phyloP scores from a whole-genome alignment of 768 basidiomycete genomes.

The Amanita pallidorosea region DNA sequence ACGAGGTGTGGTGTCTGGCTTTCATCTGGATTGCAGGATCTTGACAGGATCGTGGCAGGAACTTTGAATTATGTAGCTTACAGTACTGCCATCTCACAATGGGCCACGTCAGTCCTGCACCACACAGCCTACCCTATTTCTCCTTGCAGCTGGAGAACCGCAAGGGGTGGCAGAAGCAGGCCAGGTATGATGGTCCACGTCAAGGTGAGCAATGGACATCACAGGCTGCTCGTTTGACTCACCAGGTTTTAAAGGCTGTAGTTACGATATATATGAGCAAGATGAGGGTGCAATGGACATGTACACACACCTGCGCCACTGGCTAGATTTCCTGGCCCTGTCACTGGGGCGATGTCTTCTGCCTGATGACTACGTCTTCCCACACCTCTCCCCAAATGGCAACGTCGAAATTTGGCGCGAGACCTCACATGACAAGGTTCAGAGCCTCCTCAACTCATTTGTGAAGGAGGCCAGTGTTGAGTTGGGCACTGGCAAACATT shows the following conservation, averaged over 20 bases:
- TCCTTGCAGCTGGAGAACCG: constrained; percentile 10
- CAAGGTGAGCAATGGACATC: background rate
- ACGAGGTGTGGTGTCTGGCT: background rate
- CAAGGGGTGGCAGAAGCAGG: constrained; percentile 20
- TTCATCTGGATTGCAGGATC: too few relatives aligned
- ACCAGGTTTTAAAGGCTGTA: constrained; percentile 13
- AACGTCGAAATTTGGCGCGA: background rate
- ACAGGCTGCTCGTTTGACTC: background rate
- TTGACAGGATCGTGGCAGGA: too few relatives aligned
- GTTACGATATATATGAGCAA: constrained; percentile 23
- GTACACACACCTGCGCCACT: constrained; percentile 15
- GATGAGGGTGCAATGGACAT: constrained; percentile 18
- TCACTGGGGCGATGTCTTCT: too few relatives aligned
- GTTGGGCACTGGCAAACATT: constrained; percentile 12
- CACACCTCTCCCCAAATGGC: constrained; percentile 17
- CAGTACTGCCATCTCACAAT: background rate
- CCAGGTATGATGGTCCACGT: constrained; percentile 8
- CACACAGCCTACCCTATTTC: constrained; percentile 10
- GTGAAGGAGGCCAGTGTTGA: constrained; percentile 12
- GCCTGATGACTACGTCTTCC: constrained; percentile 27
- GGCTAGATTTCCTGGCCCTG: constrained; percentile 12
- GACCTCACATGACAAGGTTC: constrained; percentile 18
- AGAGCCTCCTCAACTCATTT: constrained; percentile 19
- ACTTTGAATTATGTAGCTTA: background rate
- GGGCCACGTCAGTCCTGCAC: constrained; percentile 8